A percentile compares a stretch with the other conserved stretches of the same genome.
Conservation (phyloP, 2,329 filamentous ascomycete genomes). For the Neofusicoccum ribis region DNA sequence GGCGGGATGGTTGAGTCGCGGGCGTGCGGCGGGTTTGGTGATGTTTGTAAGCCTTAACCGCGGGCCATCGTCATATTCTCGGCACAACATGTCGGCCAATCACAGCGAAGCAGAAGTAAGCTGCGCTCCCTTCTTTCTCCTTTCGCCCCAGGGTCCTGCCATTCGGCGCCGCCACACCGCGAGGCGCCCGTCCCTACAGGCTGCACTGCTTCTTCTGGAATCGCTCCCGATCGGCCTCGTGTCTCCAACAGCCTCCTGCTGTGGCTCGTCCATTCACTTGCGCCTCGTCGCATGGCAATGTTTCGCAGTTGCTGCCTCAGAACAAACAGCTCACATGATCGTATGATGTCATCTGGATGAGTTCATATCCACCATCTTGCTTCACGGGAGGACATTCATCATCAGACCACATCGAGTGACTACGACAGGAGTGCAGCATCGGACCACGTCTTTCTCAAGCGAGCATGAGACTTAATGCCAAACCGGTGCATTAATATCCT, state of each 20-base stretch:
- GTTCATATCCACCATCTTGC: neutral
- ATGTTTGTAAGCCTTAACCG: slow-evolving; percentile 16
- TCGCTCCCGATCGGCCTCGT: neutral
- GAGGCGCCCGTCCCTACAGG: neutral
- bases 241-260: neutral
- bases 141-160: neutral
- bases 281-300: too few relatives aligned
- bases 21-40: slow-evolving; percentile 6
- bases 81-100: slow-evolving; percentile 2
- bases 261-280: neutral
- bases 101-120: neutral
- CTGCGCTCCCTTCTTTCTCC: neutral
- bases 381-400: neutral
- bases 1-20: slow-evolving; percentile 2
- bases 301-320: too few relatives aligned
- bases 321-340: neutral
- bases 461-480: too few relatives aligned
- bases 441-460: too few relatives aligned
- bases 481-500: too few relatives aligned
- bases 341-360: neutral
- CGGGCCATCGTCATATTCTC: slow-evolving; percentile 15
- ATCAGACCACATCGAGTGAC: neutral
- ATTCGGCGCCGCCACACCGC: neutral
- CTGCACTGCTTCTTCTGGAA: neutral
- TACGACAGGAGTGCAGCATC: too few relatives aligned